Evolutionary conservation across 208 protist species (phyloP).

Genomic region (Trypanosomatidae sp.): DNA sequence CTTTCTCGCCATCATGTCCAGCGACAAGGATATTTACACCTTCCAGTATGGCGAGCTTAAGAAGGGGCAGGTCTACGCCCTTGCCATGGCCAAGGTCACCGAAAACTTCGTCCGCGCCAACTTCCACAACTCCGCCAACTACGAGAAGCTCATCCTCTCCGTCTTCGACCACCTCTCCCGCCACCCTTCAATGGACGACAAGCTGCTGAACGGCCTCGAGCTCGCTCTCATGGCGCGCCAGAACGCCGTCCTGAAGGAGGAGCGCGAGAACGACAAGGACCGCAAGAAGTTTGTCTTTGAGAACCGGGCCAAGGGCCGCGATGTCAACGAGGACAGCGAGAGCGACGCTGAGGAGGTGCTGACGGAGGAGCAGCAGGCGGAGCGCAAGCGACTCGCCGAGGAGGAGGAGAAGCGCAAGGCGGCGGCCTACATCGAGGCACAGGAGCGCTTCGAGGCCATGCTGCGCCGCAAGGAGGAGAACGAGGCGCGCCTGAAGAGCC

Average conservation of each 20-base stretch:
- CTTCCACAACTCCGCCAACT: constrained; percentile 50
- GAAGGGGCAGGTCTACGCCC: constrained; percentile 37
- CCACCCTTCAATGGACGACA: constrained; percentile 34
- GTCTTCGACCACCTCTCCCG: constrained; percentile 38
- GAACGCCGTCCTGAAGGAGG: constrained; percentile 57
- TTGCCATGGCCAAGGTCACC: constrained; percentile 65
- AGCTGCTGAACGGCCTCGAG: constrained; percentile 45
- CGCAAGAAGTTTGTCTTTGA: constrained; percentile 50
- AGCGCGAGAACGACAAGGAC: constrained; percentile 63
- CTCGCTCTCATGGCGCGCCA: constrained; percentile 43
- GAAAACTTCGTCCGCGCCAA: constrained; percentile 61
- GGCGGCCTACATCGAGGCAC: constrained; percentile 34
- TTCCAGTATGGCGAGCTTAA: constrained; percentile 82
- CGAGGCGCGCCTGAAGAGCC: constrained; percentile 42
- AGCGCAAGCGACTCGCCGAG: no score
- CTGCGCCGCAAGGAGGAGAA: constrained; percentile 66
- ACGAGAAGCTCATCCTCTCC: constrained; percentile 52
- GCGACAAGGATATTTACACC: constrained; percentile 53
- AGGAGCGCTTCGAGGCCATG: constrained; percentile 47
- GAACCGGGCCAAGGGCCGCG: constrained; percentile 36
- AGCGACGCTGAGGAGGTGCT: constrained; percentile 40
- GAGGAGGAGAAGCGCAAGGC: constrained; percentile 44
- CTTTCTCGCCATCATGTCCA: no score
- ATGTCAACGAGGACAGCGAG: constrained; percentile 53
- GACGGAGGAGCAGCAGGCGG: constrained; percentile 37